Percentiles rank a stretch among this genome's conserved stretches.
Conservation (phyloP, 1,139 yeast species). For the Geotrichum aggregatum region DNA sequence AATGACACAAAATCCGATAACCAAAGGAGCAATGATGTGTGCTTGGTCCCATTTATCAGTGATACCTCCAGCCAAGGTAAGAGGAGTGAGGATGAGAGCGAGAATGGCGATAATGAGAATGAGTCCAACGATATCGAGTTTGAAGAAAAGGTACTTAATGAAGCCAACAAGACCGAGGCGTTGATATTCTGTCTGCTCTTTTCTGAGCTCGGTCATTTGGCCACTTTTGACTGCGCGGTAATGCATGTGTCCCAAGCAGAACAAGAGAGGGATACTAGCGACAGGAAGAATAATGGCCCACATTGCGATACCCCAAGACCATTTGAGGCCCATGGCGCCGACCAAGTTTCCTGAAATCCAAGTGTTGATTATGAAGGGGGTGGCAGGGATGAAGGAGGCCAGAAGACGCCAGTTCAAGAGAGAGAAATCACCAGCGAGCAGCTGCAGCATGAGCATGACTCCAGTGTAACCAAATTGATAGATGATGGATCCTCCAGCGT, state of each 20-base stretch:
- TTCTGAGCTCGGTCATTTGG: conserved; percentile 42
- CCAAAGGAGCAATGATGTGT: conserved; percentile 59
- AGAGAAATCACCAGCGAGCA: conserved; percentile 63
- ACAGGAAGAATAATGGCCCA: conserved; percentile 77
- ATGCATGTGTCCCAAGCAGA: conserved; percentile 54
- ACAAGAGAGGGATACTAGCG: conserved; percentile 54
- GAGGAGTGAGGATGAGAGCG: conserved; percentile 49
- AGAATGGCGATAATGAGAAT: conserved; percentile 48
- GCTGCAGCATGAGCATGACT: conserved; percentile 50
- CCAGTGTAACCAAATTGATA: conserved; percentile 72
- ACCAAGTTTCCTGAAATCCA: conserved; percentile 67
- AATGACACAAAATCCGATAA: conserved; percentile 55
- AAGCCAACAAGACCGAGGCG: conserved; percentile 33
- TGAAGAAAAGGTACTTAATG: conserved; percentile 42
- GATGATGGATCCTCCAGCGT: conserved; percentile 69
- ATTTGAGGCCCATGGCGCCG: conserved; percentile 40
- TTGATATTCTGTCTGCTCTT: conserved; percentile 33
- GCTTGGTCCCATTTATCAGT: conserved; percentile 51
- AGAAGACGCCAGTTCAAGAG: conserved; percentile 66
- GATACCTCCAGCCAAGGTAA: conserved; percentile 61
- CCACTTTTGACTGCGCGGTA: conserved; percentile 49
- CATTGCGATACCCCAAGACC: conserved; percentile 76
- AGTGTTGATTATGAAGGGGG: conserved; percentile 70
- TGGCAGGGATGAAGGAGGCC: conserved; percentile 58
- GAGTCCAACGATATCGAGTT: conserved; percentile 54